These are phyloP conservation scores for Eucalyptus caleyi DNA, from an alignment of 345 rosid species.

Conservation along the genomic window DNA sequence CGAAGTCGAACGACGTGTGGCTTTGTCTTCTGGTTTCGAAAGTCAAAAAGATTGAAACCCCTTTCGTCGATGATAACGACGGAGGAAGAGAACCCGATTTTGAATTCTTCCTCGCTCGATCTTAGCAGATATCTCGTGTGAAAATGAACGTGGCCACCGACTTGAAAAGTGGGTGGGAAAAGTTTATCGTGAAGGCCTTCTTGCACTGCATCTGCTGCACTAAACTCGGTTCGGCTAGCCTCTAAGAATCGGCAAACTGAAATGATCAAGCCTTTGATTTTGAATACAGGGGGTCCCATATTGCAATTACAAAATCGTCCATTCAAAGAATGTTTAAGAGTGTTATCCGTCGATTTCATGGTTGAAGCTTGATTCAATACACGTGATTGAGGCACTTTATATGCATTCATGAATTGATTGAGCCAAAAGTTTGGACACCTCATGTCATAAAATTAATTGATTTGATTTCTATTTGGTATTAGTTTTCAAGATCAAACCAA, in stretches of 20 bases:
- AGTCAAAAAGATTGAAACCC: not conserved
- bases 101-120: not conserved
- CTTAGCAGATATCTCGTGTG: not conserved
- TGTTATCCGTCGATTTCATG: fast-evolving
- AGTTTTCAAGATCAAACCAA: not conserved
- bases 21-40: not conserved
- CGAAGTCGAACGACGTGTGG: not conserved
- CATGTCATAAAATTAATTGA: not conserved
- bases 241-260: not conserved
- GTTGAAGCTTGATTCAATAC: not conserved
- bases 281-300: not conserved
- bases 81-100: not conserved
- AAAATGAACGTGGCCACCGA: not conserved
- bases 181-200: not conserved
- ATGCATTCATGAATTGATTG: not conserved
- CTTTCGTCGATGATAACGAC: not conserved
- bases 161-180: not conserved
- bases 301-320: not conserved
- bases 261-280: not conserved
- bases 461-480: not conserved
- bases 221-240: not conserved
- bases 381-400: not conserved
- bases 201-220: not conserved
- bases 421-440: not conserved
- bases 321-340: not conserved